Evolutionary conservation across 2,329 filamentous ascomycete genomes (phyloP).

Genomic region (Sporothrix brunneoviolacea): DNA sequence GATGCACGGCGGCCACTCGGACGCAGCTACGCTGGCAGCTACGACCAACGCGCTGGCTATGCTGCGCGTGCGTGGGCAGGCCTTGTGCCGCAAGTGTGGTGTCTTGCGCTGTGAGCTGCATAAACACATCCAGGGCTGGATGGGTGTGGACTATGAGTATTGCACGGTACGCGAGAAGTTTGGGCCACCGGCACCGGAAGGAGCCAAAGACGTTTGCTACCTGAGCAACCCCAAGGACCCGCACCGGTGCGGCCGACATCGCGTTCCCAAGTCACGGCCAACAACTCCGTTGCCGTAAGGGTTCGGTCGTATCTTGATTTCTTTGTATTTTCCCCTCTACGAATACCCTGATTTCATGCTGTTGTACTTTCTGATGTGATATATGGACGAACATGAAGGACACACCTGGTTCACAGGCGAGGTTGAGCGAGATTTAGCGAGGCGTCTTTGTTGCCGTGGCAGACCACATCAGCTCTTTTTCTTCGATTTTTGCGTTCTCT

Average conservation of each 20-base stretch:
- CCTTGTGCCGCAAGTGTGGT: constrained; percentile 57
- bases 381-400: too few relatives aligned
- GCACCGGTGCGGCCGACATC: constrained; percentile 51
- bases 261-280: constrained; percentile 26
- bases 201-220: constrained; percentile 47
- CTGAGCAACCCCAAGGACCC: constrained; percentile 55
- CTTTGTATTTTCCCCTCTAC: too few relatives aligned
- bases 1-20: constrained; percentile 2
- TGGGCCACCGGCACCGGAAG: constrained; percentile 40
- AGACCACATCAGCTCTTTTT: too few relatives aligned
- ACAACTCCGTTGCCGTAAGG: constrained; percentile 8
- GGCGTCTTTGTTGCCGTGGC: constrained; percentile 1
- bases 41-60: constrained; percentile 32
- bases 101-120: constrained; percentile 56
- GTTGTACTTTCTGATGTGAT: too few relatives aligned
- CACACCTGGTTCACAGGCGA: too few relatives aligned
- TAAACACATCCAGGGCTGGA: constrained; percentile 54
- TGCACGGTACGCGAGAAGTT: constrained; percentile 54
- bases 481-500: too few relatives aligned
- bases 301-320: too few relatives aligned
- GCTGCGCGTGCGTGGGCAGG: constrained; percentile 50
- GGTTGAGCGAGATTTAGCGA: too few relatives aligned
- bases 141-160: constrained; percentile 51
- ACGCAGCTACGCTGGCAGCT: constrained; percentile 5
- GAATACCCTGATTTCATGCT: too few relatives aligned